Evolutionary conservation across 805 yeast species (phyloP).

Genomic region (Candida easanensis): DNA sequence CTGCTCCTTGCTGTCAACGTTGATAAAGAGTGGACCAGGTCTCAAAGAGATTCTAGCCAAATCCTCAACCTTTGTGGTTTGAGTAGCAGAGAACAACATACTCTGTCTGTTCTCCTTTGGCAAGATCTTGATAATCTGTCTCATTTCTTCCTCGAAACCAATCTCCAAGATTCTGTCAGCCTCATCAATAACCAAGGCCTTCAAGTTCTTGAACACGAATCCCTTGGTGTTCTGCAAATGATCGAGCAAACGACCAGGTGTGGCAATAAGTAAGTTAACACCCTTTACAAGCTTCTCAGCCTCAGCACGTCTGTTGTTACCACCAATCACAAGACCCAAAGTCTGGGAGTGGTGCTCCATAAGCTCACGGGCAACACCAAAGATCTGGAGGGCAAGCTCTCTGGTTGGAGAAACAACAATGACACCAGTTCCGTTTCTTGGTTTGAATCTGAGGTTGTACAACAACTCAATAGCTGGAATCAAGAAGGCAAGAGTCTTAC

Average conservation of each 20-base stretch:
- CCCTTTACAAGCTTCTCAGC: conserved; percentile 94
- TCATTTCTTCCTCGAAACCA: conserved; percentile 99
- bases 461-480: conserved; percentile 94
- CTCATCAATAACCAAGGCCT: conserved; percentile 93
- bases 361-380: conserved; percentile 95
- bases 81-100: conserved; percentile 98
- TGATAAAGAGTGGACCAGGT: conserved; percentile 90
- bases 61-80: conserved; percentile 97
- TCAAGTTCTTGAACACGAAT: conserved; percentile 89
- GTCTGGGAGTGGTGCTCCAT: conserved; percentile 86
- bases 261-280: conserved; percentile 89
- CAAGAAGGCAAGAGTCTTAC: conserved; percentile 93
- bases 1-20: conserved; percentile 81
- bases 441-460: conserved; percentile 88
- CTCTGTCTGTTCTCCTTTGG: conserved; percentile 93
- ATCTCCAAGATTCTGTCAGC: conserved; percentile 97
- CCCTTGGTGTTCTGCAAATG: conserved; percentile 95
- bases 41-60: conserved; percentile 93
- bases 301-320: conserved; percentile 96
- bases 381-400: conserved; percentile 95
- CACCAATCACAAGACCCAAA: conserved; percentile 95
- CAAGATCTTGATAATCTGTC: conserved; percentile 87
- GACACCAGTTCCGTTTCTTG: conserved; percentile 98
- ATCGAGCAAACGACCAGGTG: conserved; percentile 96
- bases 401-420: conserved; percentile 95